Evolutionary conservation across 805 yeast species (phyloP), one percentile per base, ranked within the genome.

Genomic region (Maudiozyma serrabonitensis): DNA sequence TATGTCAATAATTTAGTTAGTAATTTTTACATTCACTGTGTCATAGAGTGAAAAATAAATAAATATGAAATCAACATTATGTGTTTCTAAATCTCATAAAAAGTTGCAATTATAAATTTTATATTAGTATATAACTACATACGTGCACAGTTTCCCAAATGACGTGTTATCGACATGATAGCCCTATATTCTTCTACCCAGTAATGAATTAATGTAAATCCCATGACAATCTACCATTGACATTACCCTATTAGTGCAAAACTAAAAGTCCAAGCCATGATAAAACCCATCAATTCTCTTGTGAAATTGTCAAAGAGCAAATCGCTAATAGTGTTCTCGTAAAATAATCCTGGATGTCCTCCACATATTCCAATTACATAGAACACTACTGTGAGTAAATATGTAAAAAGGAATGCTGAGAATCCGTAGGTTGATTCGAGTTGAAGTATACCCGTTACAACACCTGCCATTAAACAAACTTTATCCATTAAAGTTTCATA

Each of bases 181-280:
- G 32, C 6, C 32, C 12, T 28, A 9, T 28, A 4, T 28, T 28
- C 32, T 4, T 28, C 32, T 11, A 28, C 4, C 32, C 32, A 28
- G 32, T 21, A 21, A 4, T 21, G 32, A 28, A 28, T 28, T 2
- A 28, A 28, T 11, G 9, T 8, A 28, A 6, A 28, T 28, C 6
- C 12, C 32, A 28, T 8, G 32, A 11, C 6, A 11, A 9, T 28
- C 12, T 28, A 11, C 9, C 7, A 11, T 28, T 28, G 8, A 28
- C 12, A 28, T 8, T 28, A 15, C 38, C 63, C 68, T 8, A 76
- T 74, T 48, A 78, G 55, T 1, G 79, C 80, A 56, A 70, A 72
- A 15, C 76, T 66, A 51, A 79, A 64, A 45, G 82, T 78, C 84
- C 84, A 79, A 57, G 79, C 72, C 75, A 79, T 74, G 8, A 76